phyloP scores from a whole-genome alignment of 2,329 filamentous ascomycete species.

The Ceratocystis ficicola region DNA sequence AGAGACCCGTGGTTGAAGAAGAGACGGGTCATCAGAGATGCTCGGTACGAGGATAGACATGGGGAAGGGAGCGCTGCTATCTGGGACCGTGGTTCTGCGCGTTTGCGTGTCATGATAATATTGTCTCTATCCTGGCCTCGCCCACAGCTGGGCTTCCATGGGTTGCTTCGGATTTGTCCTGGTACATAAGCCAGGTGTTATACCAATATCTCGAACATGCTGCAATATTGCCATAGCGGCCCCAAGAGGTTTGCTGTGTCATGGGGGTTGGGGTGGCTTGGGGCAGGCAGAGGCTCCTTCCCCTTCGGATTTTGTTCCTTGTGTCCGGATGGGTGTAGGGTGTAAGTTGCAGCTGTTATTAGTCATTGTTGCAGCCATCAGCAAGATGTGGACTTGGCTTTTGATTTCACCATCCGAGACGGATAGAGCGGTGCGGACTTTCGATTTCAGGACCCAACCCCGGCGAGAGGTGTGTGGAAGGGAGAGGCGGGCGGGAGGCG shows the following conservation, averaged over 20 bases:
- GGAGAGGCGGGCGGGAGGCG: no score
- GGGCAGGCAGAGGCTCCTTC: background rate
- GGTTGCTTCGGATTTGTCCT: background rate
- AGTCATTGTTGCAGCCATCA: background rate
- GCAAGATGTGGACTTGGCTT: background rate
- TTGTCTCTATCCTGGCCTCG: background rate
- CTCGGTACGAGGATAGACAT: no score
- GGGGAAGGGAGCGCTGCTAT: no score
- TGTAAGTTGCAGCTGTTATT: background rate
- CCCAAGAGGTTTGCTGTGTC: background rate
- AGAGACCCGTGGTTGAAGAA: background rate
- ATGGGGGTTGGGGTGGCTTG: background rate
- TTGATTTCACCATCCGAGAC: no score
- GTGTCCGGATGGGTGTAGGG: background rate
- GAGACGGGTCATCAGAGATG: background rate
- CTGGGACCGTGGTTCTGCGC: no score
- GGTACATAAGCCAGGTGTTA: background rate
- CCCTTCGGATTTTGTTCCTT: background rate
- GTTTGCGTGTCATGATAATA: background rate
- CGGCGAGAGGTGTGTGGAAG: no score
- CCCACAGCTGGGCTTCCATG: background rate
- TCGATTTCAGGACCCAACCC: no score
- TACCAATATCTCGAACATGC: background rate
- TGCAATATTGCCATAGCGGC: background rate
- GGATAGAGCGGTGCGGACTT: no score